phyloP scores from a whole-genome alignment of 2,329 filamentous ascomycete genomes.

The Alternaria sp. region DNA sequence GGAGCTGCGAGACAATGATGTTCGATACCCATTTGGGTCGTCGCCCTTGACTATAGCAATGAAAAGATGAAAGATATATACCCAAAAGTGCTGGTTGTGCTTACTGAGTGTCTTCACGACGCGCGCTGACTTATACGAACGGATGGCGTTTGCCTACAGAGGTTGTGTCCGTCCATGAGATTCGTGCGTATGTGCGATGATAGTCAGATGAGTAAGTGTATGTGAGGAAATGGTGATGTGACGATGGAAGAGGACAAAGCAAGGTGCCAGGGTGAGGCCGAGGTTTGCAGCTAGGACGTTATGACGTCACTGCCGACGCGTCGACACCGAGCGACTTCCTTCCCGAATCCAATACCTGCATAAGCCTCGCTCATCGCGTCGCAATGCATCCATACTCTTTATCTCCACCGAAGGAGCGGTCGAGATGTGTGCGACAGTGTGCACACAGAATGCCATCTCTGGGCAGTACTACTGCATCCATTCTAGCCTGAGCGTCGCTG shows the following conservation, averaged over 20 bases:
- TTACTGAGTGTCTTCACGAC: not conserved
- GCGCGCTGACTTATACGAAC: not conserved
- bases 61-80: not conserved
- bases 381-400: too few species aligned
- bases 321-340: too few species aligned
- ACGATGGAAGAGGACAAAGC: not conserved
- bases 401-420: too few species aligned
- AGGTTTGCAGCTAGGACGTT: not conserved
- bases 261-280: not conserved
- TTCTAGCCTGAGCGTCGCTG: too few species aligned
- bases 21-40: too few species aligned
- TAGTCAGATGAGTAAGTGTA: rapidly evolving
- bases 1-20: too few species aligned
- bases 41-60: not conserved
- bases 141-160: not conserved
- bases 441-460: too few species aligned
- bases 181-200: not conserved
- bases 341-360: too few species aligned
- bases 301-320: not conserved
- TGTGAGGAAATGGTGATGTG: not conserved
- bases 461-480: too few species aligned
- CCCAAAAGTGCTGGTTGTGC: not conserved
- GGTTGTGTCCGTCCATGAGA: not conserved
- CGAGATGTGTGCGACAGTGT: too few species aligned
- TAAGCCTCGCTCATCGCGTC: too few species aligned